Conservation (phyloP, 1,139 yeast species). For the Candida freyschussii region DNA sequence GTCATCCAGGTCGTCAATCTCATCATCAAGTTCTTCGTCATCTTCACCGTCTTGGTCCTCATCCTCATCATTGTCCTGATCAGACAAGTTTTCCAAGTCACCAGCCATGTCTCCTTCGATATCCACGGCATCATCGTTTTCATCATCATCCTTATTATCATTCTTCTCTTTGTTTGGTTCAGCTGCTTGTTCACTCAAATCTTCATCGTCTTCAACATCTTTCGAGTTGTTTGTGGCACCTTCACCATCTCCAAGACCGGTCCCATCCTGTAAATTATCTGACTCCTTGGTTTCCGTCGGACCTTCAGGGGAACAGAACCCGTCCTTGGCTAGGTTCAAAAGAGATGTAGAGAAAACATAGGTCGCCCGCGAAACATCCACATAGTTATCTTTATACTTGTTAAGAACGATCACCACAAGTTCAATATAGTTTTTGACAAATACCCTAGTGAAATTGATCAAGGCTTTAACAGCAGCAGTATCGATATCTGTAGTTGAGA, state of each 20-base stretch:
- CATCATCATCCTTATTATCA: constrained; percentile 49
- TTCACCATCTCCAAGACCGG: constrained; percentile 97
- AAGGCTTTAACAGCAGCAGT: constrained; percentile 37
- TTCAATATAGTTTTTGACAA: constrained; percentile 49
- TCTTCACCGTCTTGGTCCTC: constrained; percentile 46
- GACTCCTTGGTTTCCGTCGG: constrained; percentile 63
- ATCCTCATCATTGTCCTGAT: constrained; percentile 57
- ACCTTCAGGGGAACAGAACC: constrained; percentile 90
- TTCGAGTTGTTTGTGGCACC: constrained; percentile 80
- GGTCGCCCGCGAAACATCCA: constrained; percentile 54
- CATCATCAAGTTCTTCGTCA: constrained; percentile 77
- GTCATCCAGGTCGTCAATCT: constrained; percentile 84
- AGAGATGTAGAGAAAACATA: constrained; percentile 55
- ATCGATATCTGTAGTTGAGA: constrained; percentile 30
- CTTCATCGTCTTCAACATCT: constrained; percentile 91
- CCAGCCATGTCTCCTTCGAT: constrained; percentile 98
- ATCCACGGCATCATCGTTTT: constrained; percentile 80
- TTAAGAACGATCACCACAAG: constrained; percentile 38
- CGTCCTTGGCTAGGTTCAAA: constrained; percentile 65
- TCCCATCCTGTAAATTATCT: constrained; percentile 70
- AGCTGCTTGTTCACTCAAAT: constrained; percentile 83
- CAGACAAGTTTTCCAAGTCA: constrained; percentile 73
- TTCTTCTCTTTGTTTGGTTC: constrained; percentile 73
- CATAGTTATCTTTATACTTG: constrained; percentile 43
- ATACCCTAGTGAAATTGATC: constrained; percentile 51